phyloP scores from a whole-genome alignment of 2,329 filamentous ascomycete species.

The Ceratocystis albifundus region DNA sequence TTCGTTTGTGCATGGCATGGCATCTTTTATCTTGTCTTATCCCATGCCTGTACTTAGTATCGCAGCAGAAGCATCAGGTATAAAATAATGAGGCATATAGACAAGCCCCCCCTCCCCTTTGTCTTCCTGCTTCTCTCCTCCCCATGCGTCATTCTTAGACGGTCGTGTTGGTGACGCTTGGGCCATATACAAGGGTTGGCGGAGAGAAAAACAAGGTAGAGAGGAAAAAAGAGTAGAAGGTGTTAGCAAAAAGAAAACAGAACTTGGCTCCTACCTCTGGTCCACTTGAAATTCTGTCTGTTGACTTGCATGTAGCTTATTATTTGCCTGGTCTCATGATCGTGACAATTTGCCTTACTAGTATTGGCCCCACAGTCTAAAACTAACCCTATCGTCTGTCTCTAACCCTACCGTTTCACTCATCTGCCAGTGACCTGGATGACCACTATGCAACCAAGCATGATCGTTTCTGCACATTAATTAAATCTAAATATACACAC shows the following conservation, averaged over 20 bases:
- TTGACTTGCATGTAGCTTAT: neutral
- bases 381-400: neutral
- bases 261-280: neutral
- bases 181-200: neutral
- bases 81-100: neutral
- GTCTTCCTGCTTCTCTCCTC: neutral
- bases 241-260: neutral
- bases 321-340: neutral
- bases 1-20: neutral
- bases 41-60: neutral
- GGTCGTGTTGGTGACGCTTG: slow-evolving; percentile 6
- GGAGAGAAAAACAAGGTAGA: neutral
- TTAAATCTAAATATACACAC: too few species aligned
- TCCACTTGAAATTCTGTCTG: neutral
- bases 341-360: neutral
- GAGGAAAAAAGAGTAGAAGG: too few species aligned
- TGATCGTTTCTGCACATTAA: too few species aligned
- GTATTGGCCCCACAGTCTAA: neutral
- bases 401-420: too few species aligned
- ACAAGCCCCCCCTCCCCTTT: slow-evolving; percentile 1
- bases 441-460: neutral
- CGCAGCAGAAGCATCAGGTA: neutral
- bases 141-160: neutral
- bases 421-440: neutral
- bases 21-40: neutral